These are phyloP conservation scores for Pestalotiopsis sp. DNA, from an alignment of 2,329 filamentous ascomycete species.

Conservation along the genomic window DNA sequence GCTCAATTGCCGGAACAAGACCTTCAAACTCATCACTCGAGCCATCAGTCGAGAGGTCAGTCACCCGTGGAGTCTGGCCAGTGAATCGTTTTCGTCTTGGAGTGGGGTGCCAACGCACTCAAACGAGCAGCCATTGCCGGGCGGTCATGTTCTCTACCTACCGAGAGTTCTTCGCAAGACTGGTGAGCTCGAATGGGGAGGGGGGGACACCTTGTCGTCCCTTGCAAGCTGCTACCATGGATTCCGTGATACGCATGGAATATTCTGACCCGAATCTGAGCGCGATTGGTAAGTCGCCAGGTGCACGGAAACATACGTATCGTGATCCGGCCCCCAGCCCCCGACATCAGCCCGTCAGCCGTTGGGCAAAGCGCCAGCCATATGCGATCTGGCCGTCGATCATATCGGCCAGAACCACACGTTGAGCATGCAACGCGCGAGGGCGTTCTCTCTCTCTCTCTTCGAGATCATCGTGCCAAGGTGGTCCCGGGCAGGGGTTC, in stretches of 20 bases:
- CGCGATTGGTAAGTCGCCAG: not conserved
- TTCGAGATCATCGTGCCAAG: not conserved
- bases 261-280: not conserved
- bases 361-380: not conserved
- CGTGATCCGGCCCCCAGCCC: not conserved
- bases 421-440: not conserved
- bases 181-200: not conserved
- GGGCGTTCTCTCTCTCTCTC: not conserved
- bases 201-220: too few species aligned
- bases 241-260: not conserved
- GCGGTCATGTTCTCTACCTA: not conserved
- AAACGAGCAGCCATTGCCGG: not conserved
- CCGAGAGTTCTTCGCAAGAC: not conserved
- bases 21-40: not conserved
- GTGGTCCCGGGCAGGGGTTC: not conserved
- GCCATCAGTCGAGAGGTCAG: too few species aligned
- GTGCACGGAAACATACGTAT: not conserved
- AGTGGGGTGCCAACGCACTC: not conserved
- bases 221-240: not conserved
- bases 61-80: not conserved
- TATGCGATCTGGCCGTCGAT: conserved; percentile 3
- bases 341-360: not conserved
- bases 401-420: not conserved
- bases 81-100: not conserved
- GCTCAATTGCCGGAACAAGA: not conserved